These are phyloP conservation scores for Fusarium sp. DNA, from an alignment of 2,329 filamentous ascomycete genomes.

Conservation along the genomic window DNA sequence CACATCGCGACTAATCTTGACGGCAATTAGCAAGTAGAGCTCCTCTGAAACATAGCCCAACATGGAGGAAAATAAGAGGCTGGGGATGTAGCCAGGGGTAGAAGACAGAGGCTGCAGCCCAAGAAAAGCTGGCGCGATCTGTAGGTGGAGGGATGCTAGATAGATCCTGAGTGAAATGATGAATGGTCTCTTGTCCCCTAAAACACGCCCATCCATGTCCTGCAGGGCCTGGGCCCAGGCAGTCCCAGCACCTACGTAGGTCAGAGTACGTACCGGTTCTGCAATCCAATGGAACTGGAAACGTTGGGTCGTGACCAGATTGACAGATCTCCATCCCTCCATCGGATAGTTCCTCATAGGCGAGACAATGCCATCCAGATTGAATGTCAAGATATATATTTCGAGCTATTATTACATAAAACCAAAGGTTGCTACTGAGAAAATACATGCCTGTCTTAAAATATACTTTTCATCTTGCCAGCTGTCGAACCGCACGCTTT, in stretches of 20 bases:
- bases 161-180: slow-evolving; percentile 31
- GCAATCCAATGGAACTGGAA: slow-evolving; percentile 6
- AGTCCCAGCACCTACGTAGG: slow-evolving; percentile 22
- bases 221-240: slow-evolving; percentile 37
- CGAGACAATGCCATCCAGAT: neutral
- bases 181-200: slow-evolving; percentile 13
- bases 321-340: slow-evolving; percentile 15
- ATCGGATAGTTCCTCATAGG: slow-evolving; percentile 5
- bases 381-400: neutral
- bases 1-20: neutral
- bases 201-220: slow-evolving; percentile 23
- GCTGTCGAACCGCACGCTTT: neutral
- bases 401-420: neutral
- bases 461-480: neutral
- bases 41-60: neutral
- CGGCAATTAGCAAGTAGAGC: neutral
- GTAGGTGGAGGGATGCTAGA: slow-evolving; percentile 44
- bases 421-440: no score
- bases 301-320: slow-evolving; percentile 16
- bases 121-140: slow-evolving; percentile 45
- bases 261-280: neutral
- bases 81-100: slow-evolving; percentile 23
- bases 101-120: slow-evolving; percentile 17
- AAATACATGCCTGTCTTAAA: neutral
- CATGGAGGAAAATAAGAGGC: slow-evolving; percentile 15